phyloP scores from a whole-genome alignment of 495 filamentous ascomycete species.

The Cryomyces minteri region DNA sequence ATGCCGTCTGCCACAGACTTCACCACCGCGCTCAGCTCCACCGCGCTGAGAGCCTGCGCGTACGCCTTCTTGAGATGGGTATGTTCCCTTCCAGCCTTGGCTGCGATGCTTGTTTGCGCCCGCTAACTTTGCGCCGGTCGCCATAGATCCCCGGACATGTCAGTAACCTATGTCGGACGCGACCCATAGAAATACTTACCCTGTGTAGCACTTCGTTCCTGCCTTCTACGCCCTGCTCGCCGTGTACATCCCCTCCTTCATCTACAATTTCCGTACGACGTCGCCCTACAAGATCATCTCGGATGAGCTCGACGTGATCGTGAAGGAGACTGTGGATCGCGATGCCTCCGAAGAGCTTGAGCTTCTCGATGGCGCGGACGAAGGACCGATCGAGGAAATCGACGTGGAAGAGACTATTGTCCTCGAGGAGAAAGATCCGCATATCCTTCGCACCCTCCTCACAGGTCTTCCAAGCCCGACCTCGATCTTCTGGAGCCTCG shows the following conservation, averaged over 20 bases:
- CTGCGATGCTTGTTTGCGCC: neutral
- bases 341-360: constrained; percentile 12
- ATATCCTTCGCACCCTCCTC: constrained; percentile 39
- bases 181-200: neutral
- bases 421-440: constrained; percentile 16
- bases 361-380: constrained; percentile 14
- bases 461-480: constrained; percentile 56
- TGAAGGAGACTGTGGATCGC: constrained; percentile 28
- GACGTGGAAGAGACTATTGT: constrained; percentile 23
- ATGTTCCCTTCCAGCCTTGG: constrained; percentile 8
- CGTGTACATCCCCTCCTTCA: constrained; percentile 53
- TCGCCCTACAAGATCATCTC: constrained; percentile 38
- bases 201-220: constrained; percentile 35
- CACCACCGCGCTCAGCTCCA: constrained; percentile 36
- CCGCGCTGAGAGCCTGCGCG: constrained; percentile 34
- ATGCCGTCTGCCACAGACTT: neutral
- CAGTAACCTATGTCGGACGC: constrained; percentile 1
- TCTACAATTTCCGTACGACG: constrained; percentile 35
- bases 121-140: neutral
- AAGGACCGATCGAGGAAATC: constrained; percentile 15
- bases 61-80: constrained; percentile 87
- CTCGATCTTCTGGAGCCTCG: constrained; percentile 37
- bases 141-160: constrained; percentile 42
- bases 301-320: constrained; percentile 39
- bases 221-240: constrained; percentile 51